Base-by-base conservation (phyloP, 2,329 filamentous ascomycete species). In the Cyphellophora europaea region DNA sequence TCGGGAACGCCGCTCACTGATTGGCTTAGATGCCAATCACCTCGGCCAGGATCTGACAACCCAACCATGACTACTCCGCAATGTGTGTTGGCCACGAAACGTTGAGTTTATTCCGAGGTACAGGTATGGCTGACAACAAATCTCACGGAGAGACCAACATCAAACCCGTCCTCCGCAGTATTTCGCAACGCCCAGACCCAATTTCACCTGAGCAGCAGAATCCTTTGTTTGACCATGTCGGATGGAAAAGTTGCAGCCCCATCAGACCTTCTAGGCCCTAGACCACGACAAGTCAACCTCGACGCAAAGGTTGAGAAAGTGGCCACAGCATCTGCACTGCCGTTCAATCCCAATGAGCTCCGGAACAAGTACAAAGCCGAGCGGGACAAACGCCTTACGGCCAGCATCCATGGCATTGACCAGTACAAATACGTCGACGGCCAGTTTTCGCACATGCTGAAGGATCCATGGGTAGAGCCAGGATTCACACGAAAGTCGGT, bases 361-460 rank as follows among this genome's bases (percentile, higher is more conserved):
- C 25, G 18, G 28, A 17, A 32, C 12, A 43, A 33, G 28, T 45
- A 45, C 31, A 17, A 37, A 5, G 18, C 35, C 14, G 43, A 45
- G 30, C 35, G 38, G 5, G 28, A 41, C 14, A 45, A 43, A 28
- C 32, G 43, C 14, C 25, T 33, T 21, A 14, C 34, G 6, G 35
- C 37, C 5, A 41, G 37, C 21, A 19, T 14, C 5, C 33, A 33
- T 18, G 42, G 42, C 19, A 25, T 43, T 14, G 36, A 19, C 13
- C 42, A 45, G 23, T 48, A 48, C 16, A 11, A 30, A 16, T 34
- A 30, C 31, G 25, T 42, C 15, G 33, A 38, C n/a, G 41, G 41
- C 5, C 23, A 39, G 5, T 39, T 45, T 17, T 29, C 33, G 16
- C 34, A 39, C 18, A 41, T 33, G 32, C 23, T 38, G 8, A 19